These are phyloP conservation scores for Ostreobium quekettii DNA, from an alignment of 139 green algal species.

Conservation along the genomic window DNA sequence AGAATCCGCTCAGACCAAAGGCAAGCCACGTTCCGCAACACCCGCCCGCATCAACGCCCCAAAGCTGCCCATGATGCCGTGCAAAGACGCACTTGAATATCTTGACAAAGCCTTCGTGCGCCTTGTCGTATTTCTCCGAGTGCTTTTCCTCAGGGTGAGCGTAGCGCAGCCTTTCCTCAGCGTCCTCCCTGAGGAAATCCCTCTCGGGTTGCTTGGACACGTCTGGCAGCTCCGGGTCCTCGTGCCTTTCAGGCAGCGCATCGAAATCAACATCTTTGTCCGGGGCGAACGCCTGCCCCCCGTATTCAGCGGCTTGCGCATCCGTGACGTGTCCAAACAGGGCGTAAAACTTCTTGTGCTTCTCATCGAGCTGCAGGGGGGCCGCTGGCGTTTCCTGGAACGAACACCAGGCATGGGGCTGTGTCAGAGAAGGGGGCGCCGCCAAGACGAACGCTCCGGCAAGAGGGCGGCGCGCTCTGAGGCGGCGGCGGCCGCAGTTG, in stretches of 20 bases:
- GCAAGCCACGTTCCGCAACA: no score
- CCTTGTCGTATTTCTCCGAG: slow-evolving; percentile 3
- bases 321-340: slow-evolving; percentile 12
- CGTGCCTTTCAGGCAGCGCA: background rate
- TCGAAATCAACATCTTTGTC: slow-evolving; percentile 1
- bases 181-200: slow-evolving; percentile 9
- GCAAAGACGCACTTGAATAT: slow-evolving; percentile 15
- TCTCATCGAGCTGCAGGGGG: slow-evolving; percentile 7
- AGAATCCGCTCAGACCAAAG: no score
- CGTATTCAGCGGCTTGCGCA: background rate
- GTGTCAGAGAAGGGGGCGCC: background rate
- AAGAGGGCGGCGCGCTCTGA: background rate
- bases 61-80: no score
- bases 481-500: background rate
- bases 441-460: background rate
- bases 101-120: slow-evolving; percentile 11
- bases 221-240: background rate
- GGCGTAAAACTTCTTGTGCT: slow-evolving; percentile 7
- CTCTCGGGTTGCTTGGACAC: background rate
- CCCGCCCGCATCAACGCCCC: no score
- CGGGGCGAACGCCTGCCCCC: slow-evolving; percentile 5
- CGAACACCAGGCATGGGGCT: background rate
- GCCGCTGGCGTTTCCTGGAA: background rate
- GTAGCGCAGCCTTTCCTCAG: background rate
- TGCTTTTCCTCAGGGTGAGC: slow-evolving; percentile 3